A percentile compares a stretch with the other conserved stretches of the same genome.
Conservation (phyloP, 2,329 filamentous ascomycete genomes). For the Blastomyces gilchristii region DNA sequence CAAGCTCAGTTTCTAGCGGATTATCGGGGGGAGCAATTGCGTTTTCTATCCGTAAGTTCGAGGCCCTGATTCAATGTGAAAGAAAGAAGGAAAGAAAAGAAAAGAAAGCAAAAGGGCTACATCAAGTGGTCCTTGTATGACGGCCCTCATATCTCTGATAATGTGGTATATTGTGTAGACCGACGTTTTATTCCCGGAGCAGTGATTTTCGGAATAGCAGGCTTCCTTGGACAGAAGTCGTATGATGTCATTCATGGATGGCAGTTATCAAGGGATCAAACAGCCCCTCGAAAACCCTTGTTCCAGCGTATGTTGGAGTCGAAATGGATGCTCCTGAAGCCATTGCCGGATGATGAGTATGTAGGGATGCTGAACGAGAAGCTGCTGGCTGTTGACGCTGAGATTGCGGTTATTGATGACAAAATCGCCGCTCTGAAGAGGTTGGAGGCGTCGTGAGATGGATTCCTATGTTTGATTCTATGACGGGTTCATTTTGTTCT, state of each 20-base stretch:
- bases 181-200: slow-evolving; percentile 49
- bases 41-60: slow-evolving; percentile 41
- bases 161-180: slow-evolving; percentile 29
- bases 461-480: neutral
- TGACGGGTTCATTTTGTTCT: neutral
- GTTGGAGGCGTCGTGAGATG: slow-evolving; percentile 6
- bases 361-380: slow-evolving; percentile 59
- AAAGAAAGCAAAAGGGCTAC: neutral
- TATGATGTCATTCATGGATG: slow-evolving; percentile 45
- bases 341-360: slow-evolving; percentile 64
- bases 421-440: slow-evolving; percentile 50
- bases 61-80: neutral
- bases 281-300: slow-evolving; percentile 30
- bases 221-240: slow-evolving; percentile 46
- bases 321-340: slow-evolving; percentile 61
- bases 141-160: neutral
- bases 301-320: slow-evolving; percentile 47
- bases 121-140: neutral
- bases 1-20: slow-evolving; percentile 60
- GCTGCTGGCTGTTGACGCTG: slow-evolving; percentile 59
- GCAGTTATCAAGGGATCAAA: slow-evolving; percentile 30
- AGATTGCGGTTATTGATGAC: slow-evolving; percentile 70
- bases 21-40: slow-evolving; percentile 52
- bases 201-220: slow-evolving; percentile 50
- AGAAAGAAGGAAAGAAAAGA: neutral